Conservation (phyloP, 2,329 filamentous ascomycete species). For the Periconia sp. region DNA sequence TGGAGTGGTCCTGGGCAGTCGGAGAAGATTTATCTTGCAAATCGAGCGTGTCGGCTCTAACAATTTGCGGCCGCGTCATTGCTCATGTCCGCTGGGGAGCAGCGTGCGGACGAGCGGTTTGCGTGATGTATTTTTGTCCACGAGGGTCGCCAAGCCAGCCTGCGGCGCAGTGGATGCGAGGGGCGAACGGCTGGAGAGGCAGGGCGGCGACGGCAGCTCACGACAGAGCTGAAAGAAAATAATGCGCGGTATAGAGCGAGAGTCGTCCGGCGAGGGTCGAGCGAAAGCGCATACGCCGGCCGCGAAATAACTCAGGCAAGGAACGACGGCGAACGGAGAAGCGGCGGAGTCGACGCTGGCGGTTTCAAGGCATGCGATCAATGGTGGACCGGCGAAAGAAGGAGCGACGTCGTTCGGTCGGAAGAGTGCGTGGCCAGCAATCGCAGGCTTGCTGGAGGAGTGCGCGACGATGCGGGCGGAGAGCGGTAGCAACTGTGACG, state of each 20-base stretch:
- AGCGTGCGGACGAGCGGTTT: slow-evolving; percentile 13
- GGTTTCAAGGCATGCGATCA: slow-evolving; percentile 24
- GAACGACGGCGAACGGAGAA: slow-evolving; percentile 20
- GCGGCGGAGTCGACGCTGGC: slow-evolving; percentile 17
- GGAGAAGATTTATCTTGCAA: slow-evolving; percentile 84
- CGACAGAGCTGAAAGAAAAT: background rate
- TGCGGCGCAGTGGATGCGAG: slow-evolving; percentile 36
- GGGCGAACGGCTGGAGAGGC: slow-evolving; percentile 10
- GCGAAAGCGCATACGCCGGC: slow-evolving; percentile 3
- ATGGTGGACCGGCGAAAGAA: slow-evolving; percentile 4
- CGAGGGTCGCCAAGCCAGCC: slow-evolving; percentile 27
- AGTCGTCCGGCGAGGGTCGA: slow-evolving; percentile 18
- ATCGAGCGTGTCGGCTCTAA: slow-evolving; percentile 83
- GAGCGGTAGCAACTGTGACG: background rate
- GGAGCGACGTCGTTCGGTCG: background rate
- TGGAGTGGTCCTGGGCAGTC: slow-evolving; percentile 81
- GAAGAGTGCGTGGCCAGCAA: background rate
- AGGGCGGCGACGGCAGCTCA: slow-evolving; percentile 2
- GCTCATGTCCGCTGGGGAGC: slow-evolving; percentile 36
- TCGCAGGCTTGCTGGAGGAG: background rate
- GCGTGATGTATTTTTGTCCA: slow-evolving; percentile 12
- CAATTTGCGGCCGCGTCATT: slow-evolving; percentile 64
- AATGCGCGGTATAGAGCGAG: slow-evolving; percentile 9
- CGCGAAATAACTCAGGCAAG: slow-evolving; percentile 11
- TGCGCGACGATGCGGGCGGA: background rate